These are phyloP conservation scores for Kernera saxatilis DNA, from an alignment of 345 rosid genomes.

Conservation along the genomic window DNA sequence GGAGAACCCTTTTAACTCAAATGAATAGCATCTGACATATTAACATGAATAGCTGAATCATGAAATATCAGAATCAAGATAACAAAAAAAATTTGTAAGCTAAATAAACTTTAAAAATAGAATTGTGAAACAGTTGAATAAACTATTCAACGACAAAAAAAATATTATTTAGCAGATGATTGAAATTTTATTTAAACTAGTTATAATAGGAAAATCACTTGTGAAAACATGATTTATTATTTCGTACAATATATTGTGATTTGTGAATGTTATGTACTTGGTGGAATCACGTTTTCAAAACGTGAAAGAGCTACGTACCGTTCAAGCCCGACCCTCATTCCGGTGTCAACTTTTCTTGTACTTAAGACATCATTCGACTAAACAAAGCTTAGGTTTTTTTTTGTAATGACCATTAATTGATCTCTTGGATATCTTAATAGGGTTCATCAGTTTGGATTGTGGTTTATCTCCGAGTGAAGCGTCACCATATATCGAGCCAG, in stretches of 20 bases:
- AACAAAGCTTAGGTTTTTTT: neutral
- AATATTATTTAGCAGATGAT: neutral
- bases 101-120: too few species aligned
- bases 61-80: too few species aligned
- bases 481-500: constrained; percentile 17
- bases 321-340: too few species aligned
- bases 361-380: neutral
- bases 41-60: too few species aligned
- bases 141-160: too few species aligned
- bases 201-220: too few species aligned
- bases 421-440: constrained; percentile 6
- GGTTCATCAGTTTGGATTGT: constrained; percentile 39
- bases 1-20: too few species aligned
- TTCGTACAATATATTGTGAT: too few species aligned
- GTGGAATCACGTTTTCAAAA: neutral
- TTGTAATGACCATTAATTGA: neutral
- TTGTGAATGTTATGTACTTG: too few species aligned
- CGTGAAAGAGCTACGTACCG: neutral
- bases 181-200: neutral
- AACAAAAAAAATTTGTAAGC: too few species aligned
- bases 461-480: constrained; percentile 18
- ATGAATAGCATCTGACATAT: too few species aligned
- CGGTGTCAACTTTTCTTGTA: neutral
- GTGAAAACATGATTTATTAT: neutral
- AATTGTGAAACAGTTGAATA: neutral